Evolutionary conservation across 176 grass and related monocot species (phyloP).

Genomic region (Triticum monococcum): DNA sequence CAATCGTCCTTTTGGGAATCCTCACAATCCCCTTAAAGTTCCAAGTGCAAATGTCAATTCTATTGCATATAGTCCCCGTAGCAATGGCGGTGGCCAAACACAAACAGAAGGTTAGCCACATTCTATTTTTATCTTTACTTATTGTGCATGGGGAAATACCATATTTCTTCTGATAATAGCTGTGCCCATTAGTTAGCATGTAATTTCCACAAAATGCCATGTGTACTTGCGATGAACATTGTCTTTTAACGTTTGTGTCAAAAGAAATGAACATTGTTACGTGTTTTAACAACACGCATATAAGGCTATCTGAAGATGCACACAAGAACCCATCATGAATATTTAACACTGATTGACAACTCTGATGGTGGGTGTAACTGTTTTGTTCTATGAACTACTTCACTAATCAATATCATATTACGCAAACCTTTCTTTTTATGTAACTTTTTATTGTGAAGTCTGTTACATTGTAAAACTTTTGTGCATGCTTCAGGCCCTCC

Average conservation of each 20-base stretch:
- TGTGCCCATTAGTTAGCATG: slow-evolving; percentile 9
- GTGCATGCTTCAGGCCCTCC: slow-evolving; percentile 62
- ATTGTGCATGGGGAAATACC: not conserved
- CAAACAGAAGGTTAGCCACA: slow-evolving; percentile 65
- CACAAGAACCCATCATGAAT: not conserved
- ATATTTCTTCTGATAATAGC: not conserved
- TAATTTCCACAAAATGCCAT: not conserved
- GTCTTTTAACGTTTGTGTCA: too few relatives aligned
- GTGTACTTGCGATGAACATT: not conserved
- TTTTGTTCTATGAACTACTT: not conserved
- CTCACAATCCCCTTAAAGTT: slow-evolving; percentile 48
- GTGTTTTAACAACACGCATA: too few relatives aligned
- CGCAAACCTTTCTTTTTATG: too few relatives aligned
- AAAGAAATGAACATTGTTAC: too few relatives aligned
- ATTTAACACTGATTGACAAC: not conserved
- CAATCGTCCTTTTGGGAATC: slow-evolving; percentile 52
- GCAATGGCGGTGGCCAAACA: slow-evolving; percentile 46
- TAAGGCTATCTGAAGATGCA: slow-evolving; percentile 2
- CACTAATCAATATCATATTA: not conserved
- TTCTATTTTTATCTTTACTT: not conserved
- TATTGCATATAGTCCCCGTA: slow-evolving; percentile 44
- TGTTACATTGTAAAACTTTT: not conserved
- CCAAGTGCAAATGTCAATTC: slow-evolving; percentile 41
- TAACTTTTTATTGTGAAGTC: too few relatives aligned
- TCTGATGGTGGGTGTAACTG: not conserved